Conservation (phyloP, 495 filamentous ascomycete species). For the Tricharina praecox region DNA sequence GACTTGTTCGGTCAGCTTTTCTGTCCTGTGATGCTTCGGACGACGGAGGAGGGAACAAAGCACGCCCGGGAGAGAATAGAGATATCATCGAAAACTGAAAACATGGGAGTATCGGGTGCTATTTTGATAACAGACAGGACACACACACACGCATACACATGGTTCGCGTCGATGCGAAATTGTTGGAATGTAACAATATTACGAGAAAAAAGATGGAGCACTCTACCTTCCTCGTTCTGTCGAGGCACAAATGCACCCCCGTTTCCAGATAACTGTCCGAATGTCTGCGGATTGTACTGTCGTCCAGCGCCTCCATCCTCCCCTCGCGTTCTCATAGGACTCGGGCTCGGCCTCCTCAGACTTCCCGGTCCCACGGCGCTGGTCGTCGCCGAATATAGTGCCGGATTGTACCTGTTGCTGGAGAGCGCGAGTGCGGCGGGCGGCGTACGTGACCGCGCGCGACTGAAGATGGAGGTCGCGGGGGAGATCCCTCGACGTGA, state of each 20-base stretch:
- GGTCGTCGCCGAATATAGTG: not conserved
- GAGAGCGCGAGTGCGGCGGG: not conserved
- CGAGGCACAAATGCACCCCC: conserved; percentile 21
- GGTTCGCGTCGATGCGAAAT: too few relatives aligned
- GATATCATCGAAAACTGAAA: too few relatives aligned
- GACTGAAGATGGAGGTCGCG: not conserved
- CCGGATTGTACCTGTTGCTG: conserved; percentile 2
- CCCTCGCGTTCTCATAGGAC: conserved; percentile 17
- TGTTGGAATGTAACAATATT: too few relatives aligned
- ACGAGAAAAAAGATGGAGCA: conserved; percentile 6
- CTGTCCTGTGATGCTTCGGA: too few relatives aligned
- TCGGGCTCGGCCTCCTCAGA: conserved; percentile 17
- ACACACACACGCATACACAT: too few relatives aligned
- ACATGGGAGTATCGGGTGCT: too few relatives aligned
- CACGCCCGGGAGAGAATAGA: too few relatives aligned
- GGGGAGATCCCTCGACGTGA: conserved; percentile 3
- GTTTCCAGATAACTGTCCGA: conserved; percentile 18
- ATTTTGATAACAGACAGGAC: too few relatives aligned
- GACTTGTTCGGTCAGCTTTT: conserved; percentile 6
- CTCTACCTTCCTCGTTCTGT: conserved; percentile 3
- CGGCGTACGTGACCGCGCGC: not conserved
- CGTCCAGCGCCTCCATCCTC: conserved; percentile 11
- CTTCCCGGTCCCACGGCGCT: conserved; percentile 1
- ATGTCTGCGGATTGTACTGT: conserved; percentile 24
- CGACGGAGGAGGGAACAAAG: too few relatives aligned